phyloP scores from a whole-genome alignment of 495 filamentous ascomycete species.

The Penicillium chermesinum region DNA sequence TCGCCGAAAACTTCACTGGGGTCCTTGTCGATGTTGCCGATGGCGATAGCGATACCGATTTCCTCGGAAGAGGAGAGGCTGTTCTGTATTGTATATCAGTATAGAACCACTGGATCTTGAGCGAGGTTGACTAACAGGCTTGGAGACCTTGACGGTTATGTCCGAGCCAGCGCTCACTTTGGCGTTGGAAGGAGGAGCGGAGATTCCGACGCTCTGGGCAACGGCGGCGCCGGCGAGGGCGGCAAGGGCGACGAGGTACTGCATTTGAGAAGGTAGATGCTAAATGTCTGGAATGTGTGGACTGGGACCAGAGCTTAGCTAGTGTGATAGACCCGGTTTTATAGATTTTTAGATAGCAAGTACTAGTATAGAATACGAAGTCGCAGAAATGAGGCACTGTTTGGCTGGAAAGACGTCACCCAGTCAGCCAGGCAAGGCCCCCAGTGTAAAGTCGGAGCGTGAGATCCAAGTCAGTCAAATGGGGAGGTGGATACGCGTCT shows the following conservation, averaged over 20 bases:
- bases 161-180: not conserved
- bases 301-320: too few species aligned
- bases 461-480: too few species aligned
- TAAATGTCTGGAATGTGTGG: too few species aligned
- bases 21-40: not conserved
- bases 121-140: not conserved
- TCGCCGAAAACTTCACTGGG: not conserved
- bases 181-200: not conserved
- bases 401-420: too few species aligned
- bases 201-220: not conserved
- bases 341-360: too few species aligned
- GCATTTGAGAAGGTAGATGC: too few species aligned
- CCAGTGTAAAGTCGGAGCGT: too few species aligned
- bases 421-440: too few species aligned
- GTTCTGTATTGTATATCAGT: not conserved
- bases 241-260: constrained; percentile 4
- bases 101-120: not conserved
- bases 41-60: not conserved
- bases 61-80: not conserved
- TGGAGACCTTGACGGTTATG: not conserved
- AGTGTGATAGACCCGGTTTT: too few species aligned
- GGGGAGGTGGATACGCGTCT: too few species aligned
- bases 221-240: not conserved
- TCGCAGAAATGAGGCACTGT: too few species aligned
- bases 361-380: too few species aligned